Evolutionary conservation across 2,329 filamentous ascomycete species (phyloP).

Genomic region (Neoscytalidium dimidiatum): DNA sequence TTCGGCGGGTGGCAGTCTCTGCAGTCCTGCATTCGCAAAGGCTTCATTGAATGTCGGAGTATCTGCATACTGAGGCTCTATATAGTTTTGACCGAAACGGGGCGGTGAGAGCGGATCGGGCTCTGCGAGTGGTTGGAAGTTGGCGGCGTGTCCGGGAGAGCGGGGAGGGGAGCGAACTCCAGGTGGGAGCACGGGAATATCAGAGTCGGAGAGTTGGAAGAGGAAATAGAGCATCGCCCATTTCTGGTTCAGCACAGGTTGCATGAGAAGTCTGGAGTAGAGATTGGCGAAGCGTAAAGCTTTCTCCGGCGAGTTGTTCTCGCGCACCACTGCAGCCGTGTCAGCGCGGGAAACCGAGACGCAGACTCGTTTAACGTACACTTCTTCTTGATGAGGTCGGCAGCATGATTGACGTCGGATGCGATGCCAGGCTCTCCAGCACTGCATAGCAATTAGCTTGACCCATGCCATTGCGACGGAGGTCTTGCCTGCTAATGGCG

Average conservation of each 20-base stretch:
- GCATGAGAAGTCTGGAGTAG: conserved; percentile 83
- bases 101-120: neutral
- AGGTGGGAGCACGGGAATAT: conserved; percentile 47
- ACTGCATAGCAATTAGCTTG: conserved; percentile 26
- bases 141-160: conserved; percentile 20
- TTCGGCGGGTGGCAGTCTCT: conserved; percentile 38
- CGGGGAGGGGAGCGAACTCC: conserved; percentile 3
- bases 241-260: conserved; percentile 91
- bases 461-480: conserved; percentile 46
- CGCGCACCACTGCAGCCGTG: conserved; percentile 62
- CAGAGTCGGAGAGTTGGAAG: conserved; percentile 74
- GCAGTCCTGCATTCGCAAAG: conserved; percentile 49
- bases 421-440: conserved; percentile 56
- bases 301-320: conserved; percentile 71
- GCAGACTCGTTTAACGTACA: conserved; percentile 32
- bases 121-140: conserved; percentile 2
- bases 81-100: neutral
- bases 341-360: conserved; percentile 21
- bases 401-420: conserved; percentile 84
- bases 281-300: conserved; percentile 86
- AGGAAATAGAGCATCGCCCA: conserved; percentile 95
- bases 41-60: conserved; percentile 48
- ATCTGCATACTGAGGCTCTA: conserved; percentile 21
- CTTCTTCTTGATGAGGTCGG: conserved; percentile 87
- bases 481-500: conserved; percentile 43